Percentiles rank a stretch among this genome's conserved stretches.
phyloP scores from a whole-genome alignment of 1,284 basidiomycete genomes.

The Apiotrichum mycotoxinovorans region DNA sequence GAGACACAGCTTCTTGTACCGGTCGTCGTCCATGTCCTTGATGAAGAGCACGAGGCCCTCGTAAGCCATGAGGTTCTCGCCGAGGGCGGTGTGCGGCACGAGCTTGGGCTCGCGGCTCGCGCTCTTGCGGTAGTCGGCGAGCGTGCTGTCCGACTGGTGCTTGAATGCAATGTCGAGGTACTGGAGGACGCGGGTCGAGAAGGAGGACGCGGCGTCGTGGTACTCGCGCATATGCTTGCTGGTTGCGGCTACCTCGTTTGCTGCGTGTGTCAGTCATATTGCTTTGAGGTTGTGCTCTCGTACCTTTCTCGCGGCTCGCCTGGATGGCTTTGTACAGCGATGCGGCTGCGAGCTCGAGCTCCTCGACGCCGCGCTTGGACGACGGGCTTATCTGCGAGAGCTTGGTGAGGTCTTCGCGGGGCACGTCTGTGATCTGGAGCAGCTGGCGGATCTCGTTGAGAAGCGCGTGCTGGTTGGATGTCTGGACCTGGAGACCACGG shows the following conservation, averaged over 20 bases:
- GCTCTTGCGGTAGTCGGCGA: conserved; percentile 40
- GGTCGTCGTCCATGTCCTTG: conserved; percentile 86
- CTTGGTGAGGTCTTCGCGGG: conserved; percentile 66
- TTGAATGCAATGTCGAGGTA: conserved; percentile 87
- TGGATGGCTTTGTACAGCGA: conserved; percentile 93
- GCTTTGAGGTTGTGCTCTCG: conserved; percentile 10
- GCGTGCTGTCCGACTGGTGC: conserved; percentile 57
- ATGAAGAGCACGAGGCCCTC: conserved; percentile 86
- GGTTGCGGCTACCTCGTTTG: conserved; percentile 81
- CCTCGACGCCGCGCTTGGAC: conserved; percentile 67
- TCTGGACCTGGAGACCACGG: conserved; percentile 94
- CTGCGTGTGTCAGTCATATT: conserved; percentile 15
- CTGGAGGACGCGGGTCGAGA: conserved; percentile 84
- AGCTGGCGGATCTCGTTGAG: conserved; percentile 78
- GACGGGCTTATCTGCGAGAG: conserved; percentile 84
- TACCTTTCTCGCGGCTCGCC: conserved; percentile 81
- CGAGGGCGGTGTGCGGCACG: conserved; percentile 66
- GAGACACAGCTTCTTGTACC: conserved; percentile 80
- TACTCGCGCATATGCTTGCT: conserved; percentile 90
- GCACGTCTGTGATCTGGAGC: conserved; percentile 91
- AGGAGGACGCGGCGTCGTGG: conserved; percentile 76
- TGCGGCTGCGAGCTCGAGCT: conserved; percentile 75
- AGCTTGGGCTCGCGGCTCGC: conserved; percentile 47
- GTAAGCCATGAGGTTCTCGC: conserved; percentile 79
- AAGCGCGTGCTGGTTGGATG: conserved; percentile 85